A percentile compares a stretch with the other conserved stretches of the same genome.
These are phyloP conservation scores for Amphichorda felina DNA, from an alignment of 2,329 filamentous ascomycete genomes.

Conservation along the genomic window DNA sequence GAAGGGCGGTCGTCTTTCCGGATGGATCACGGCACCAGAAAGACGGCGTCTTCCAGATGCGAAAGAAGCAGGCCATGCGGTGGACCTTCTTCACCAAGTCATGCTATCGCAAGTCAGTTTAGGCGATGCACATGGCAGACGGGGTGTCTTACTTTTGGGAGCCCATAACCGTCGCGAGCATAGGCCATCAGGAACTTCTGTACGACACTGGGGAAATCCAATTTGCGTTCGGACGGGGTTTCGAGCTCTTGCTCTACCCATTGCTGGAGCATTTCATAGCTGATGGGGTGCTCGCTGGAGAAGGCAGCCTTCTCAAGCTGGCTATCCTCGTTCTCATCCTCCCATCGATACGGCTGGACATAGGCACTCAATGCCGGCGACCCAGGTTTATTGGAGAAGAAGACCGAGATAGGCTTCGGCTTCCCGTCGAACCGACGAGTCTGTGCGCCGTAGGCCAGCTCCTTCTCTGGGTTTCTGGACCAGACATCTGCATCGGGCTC, in stretches of 20 bases:
- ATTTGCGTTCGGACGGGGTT: slow-evolving; percentile 12
- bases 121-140: not conserved
- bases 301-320: slow-evolving; percentile 23
- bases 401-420: slow-evolving; percentile 21
- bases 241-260: slow-evolving; percentile 24
- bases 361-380: slow-evolving; percentile 25
- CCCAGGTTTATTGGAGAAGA: slow-evolving; percentile 20
- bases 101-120: slow-evolving; percentile 14
- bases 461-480: slow-evolving; percentile 20
- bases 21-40: slow-evolving; percentile 28
- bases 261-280: slow-evolving; percentile 17
- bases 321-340: slow-evolving; percentile 13
- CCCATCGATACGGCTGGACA: slow-evolving; percentile 23
- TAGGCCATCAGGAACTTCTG: slow-evolving; percentile 26
- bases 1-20: slow-evolving; percentile 22
- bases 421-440: slow-evolving; percentile 22
- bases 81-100: slow-evolving; percentile 30
- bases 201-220: slow-evolving; percentile 18
- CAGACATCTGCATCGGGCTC: slow-evolving; percentile 19
- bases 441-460: slow-evolving; percentile 18
- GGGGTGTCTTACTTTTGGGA: slow-evolving; percentile 23
- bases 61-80: slow-evolving; percentile 36
- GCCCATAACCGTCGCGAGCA: slow-evolving; percentile 18
- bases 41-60: slow-evolving; percentile 30
- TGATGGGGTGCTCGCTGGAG: slow-evolving; percentile 22